phyloP scores from a whole-genome alignment of 176 grass and related monocot species.

The Dendrocalamus sinicus region DNA sequence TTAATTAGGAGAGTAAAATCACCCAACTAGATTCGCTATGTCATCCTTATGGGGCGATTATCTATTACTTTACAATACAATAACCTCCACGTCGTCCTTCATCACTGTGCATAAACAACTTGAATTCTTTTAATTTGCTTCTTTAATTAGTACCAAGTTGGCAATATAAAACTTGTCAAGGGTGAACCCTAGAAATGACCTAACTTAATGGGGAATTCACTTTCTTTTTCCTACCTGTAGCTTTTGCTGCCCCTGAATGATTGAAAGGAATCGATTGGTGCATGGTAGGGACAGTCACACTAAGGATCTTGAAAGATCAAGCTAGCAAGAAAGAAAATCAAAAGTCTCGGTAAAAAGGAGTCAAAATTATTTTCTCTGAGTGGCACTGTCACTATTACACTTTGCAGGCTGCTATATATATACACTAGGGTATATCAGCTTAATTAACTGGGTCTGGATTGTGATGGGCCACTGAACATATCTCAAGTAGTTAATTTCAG shows the following conservation, averaged over 20 bases:
- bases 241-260: conserved; percentile 57
- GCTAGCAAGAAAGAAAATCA: conserved; percentile 39
- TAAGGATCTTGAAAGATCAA: conserved; percentile 48
- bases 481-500: conserved; percentile 21
- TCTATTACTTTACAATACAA: conserved; percentile 31
- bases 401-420: conserved; percentile 36
- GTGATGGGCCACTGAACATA: conserved; percentile 48
- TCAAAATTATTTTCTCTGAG: conserved; percentile 46
- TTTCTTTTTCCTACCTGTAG: conserved; percentile 32
- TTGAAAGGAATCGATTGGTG: conserved; percentile 55
- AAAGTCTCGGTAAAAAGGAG: conserved; percentile 48
- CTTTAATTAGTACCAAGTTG: conserved; percentile 46
- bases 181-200: conserved; percentile 38
- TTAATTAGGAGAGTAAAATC: conserved; percentile 36
- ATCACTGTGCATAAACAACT: conserved; percentile 41
- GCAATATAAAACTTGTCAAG: conserved; percentile 42
- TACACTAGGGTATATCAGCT: neutral
- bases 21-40: conserved; percentile 42
- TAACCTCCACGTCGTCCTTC: conserved; percentile 40
- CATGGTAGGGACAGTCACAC: conserved; percentile 46
- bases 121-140: conserved; percentile 6
- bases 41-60: conserved; percentile 36
- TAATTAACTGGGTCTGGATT: conserved; percentile 32
- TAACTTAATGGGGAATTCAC: conserved; percentile 40
- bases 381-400: conserved; percentile 48